Evolutionary conservation across 2,329 filamentous ascomycete species (phyloP).

Genomic region (Emericellopsis atlantica): DNA sequence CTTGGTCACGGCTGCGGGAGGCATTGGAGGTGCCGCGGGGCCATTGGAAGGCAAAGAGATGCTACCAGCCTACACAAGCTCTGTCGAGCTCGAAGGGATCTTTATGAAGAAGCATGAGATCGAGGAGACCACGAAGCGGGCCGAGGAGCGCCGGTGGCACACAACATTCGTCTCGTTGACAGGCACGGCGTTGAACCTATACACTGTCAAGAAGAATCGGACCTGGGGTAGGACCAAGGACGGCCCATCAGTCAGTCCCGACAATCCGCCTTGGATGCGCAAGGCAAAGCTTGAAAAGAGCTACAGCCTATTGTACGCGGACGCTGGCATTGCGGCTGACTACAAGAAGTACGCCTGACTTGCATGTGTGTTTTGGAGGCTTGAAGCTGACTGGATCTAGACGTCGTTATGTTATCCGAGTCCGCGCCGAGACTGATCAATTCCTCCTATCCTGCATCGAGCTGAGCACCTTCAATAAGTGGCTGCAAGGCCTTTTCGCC

Average conservation of each 20-base stretch:
- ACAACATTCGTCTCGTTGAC: constrained; percentile 50
- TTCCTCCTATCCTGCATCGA: constrained; percentile 56
- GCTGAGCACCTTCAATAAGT: constrained; percentile 52
- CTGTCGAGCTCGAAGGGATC: constrained; percentile 40
- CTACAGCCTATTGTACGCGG: constrained; percentile 65
- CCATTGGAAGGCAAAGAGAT: constrained; percentile 24
- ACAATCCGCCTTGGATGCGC: constrained; percentile 37
- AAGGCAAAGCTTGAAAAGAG: constrained; percentile 45
- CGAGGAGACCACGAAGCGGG: constrained; percentile 48
- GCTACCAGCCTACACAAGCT: constrained; percentile 44
- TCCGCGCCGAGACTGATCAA: constrained; percentile 62
- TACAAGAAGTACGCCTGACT: constrained; percentile 46
- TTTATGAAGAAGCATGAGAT: constrained; percentile 56
- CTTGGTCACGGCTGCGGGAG: background rate
- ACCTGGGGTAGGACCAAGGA: constrained; percentile 34
- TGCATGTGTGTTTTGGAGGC: background rate
- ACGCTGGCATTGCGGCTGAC: constrained; percentile 62
- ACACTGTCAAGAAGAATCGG: constrained; percentile 48
- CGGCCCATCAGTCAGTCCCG: constrained; percentile 33
- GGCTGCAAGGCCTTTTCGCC: constrained; percentile 58
- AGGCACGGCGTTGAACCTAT: constrained; percentile 55
- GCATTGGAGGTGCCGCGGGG: background rate
- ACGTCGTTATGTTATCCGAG: constrained; percentile 54
- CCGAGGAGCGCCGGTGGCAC: constrained; percentile 51
- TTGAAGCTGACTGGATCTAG: constrained; percentile 15